Conservation (phyloP, 2,329 filamentous ascomycete species). For the Alternaria brassicicola region DNA sequence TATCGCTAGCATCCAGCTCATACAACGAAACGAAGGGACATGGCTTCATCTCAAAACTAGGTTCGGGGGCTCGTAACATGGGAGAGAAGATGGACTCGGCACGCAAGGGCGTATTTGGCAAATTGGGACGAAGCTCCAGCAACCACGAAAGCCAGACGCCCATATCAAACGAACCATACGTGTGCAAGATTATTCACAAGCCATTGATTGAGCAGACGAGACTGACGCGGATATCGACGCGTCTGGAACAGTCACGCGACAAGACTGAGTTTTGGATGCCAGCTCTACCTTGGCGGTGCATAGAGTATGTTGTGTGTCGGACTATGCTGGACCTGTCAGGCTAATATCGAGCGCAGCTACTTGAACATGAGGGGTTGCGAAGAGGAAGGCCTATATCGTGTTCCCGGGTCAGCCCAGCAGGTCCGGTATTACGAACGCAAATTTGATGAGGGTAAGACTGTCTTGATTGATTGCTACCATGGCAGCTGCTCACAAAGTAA, state of each 20-base stretch:
- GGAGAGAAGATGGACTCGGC: slow-evolving; percentile 74
- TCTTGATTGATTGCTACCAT: neutral
- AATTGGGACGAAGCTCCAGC: slow-evolving; percentile 72
- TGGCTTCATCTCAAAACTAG: slow-evolving; percentile 74
- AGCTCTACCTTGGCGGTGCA: slow-evolving; percentile 90
- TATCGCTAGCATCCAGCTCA: slow-evolving; percentile 54
- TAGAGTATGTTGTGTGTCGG: slow-evolving; percentile 67
- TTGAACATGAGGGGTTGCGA: slow-evolving; percentile 94
- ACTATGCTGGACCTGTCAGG: neutral
- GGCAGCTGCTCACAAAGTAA: slow-evolving; percentile 14
- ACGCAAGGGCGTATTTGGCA: slow-evolving; percentile 82
- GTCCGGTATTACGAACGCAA: slow-evolving; percentile 92
- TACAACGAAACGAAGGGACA: slow-evolving; percentile 66
- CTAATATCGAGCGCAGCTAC: slow-evolving; percentile 60
- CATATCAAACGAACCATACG: slow-evolving; percentile 78
- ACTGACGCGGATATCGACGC: slow-evolving; percentile 88
- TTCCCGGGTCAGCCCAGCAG: slow-evolving; percentile 87
- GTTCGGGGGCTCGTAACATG: slow-evolving; percentile 73
- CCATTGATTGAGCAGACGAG: slow-evolving; percentile 88
- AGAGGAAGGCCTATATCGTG: slow-evolving; percentile 89
- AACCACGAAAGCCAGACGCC: slow-evolving; percentile 70
- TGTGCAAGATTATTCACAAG: slow-evolving; percentile 82
- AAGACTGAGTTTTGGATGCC: slow-evolving; percentile 99
- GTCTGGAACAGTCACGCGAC: slow-evolving; percentile 83
- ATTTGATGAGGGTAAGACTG: slow-evolving; percentile 76